Evolutionary conservation across 192 early-diverging fungal species (phyloP).

Genomic region (Coemansia erecta): DNA sequence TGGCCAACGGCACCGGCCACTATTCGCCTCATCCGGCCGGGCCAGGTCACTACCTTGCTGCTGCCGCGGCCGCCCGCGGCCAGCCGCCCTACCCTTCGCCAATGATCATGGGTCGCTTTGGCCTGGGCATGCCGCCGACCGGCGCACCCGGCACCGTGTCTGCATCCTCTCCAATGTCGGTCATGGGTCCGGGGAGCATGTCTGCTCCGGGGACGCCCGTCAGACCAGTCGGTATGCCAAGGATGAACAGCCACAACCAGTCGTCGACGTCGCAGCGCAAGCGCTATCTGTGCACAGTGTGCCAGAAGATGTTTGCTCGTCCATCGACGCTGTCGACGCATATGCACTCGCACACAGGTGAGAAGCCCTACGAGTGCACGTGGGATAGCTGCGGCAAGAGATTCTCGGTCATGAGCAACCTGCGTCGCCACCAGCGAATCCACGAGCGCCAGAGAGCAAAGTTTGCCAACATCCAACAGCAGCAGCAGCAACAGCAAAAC

Average conservation of each 20-base stretch:
- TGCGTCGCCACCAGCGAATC: slow-evolving; percentile 62
- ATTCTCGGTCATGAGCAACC: slow-evolving; percentile 69
- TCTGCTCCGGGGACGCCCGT: slow-evolving; percentile 30
- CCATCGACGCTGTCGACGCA: slow-evolving; percentile 52
- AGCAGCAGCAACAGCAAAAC: slow-evolving; percentile 15
- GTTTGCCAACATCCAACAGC: slow-evolving; percentile 38
- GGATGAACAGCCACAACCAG: slow-evolving; percentile 31
- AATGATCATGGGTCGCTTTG: slow-evolving; percentile 45
- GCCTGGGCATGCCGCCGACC: slow-evolving; percentile 16
- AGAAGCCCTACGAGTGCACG: slow-evolving; percentile 57
- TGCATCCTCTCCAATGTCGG: slow-evolving; percentile 17
- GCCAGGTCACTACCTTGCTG: slow-evolving; percentile 20
- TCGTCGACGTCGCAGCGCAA: slow-evolving; percentile 54
- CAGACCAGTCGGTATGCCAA: slow-evolving; percentile 22
- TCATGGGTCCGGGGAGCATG: slow-evolving; percentile 10
- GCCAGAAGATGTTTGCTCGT: slow-evolving; percentile 52
- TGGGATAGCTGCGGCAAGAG: slow-evolving; percentile 61
- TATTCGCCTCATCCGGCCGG: slow-evolving; percentile 26
- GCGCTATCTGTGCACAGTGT: slow-evolving; percentile 51
- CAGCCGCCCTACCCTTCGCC: slow-evolving; percentile 33
- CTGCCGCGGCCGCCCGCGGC: slow-evolving; percentile 6
- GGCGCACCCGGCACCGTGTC: slow-evolving; percentile 16
- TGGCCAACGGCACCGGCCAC: slow-evolving; percentile 18
- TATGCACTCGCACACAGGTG: slow-evolving; percentile 55
- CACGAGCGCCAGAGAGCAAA: slow-evolving; percentile 54